These are phyloP conservation scores for Kodamaea plutei DNA, from an alignment of 1,139 yeast species.

Conservation along the genomic window DNA sequence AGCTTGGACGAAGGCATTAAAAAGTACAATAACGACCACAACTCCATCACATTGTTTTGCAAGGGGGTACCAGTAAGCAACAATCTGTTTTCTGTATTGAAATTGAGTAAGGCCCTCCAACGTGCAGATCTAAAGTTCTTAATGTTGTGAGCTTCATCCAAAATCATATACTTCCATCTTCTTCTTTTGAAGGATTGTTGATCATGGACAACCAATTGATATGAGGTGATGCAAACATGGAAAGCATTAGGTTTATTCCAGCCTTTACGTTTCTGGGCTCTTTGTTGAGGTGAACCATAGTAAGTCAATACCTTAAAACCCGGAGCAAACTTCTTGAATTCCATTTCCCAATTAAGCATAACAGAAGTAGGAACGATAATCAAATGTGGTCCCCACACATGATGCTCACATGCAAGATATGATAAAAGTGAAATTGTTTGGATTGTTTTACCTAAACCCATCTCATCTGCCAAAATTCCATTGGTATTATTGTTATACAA, in stretches of 20 bases:
- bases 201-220: conserved; percentile 94
- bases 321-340: conserved; percentile 96
- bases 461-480: conserved; percentile 97
- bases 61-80: conserved; percentile 93
- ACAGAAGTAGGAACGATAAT: conserved; percentile 98
- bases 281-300: conserved; percentile 96
- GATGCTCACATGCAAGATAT: conserved; percentile 88
- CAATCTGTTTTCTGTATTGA: conserved; percentile 84
- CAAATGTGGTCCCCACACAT: conserved; percentile 96
- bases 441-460: conserved; percentile 97
- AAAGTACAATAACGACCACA: conserved; percentile 91
- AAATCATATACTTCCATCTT: conserved; percentile 92
- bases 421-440: conserved; percentile 88
- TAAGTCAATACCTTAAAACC: conserved; percentile 94
- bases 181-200: conserved; percentile 90
- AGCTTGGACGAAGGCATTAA: conserved; percentile 87
- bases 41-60: conserved; percentile 86
- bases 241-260: conserved; percentile 97
- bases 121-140: conserved; percentile 94
- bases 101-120: conserved; percentile 93
- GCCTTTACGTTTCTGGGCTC: conserved; percentile 92
- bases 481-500: conserved; percentile 88
- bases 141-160: conserved; percentile 98
- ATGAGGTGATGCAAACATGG: conserved; percentile 95
- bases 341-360: conserved; percentile 99